Evolutionary conservation across 2,329 filamentous ascomycete genomes (phyloP), one percentile per base, ranked within the genome.

Genomic region (Colletotrichum salicis): DNA sequence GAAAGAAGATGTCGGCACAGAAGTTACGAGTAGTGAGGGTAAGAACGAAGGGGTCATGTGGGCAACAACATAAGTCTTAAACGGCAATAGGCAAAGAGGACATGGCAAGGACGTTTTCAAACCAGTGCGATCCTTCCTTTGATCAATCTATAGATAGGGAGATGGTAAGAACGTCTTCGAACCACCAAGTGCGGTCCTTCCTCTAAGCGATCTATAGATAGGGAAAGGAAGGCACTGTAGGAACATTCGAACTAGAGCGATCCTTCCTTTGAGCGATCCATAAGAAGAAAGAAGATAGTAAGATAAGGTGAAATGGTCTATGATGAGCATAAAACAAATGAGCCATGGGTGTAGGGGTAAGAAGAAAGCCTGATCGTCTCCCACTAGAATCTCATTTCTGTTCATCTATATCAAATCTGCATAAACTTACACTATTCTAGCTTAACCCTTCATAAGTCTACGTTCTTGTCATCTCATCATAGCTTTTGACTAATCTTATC

Each of bases 401-500:
- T 48, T 22, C 7, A 48, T 48, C 41, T 48, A n/a, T 48, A 19
- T 48, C 8, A 48, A 19, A 11, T 48, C 41, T 48, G 22, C 22
- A n/a, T 22, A 48, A n/a, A 19, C 41, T 22, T 48, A 48, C 41
- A 48, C 8, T n/a, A 7, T 4, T 48, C 41, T 48, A 48, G 22
- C 8, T 2, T 8, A 22, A 8, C 19, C 41, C 15, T 48, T 22
- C 41, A n/a, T 48, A 48, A 48, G 19, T 22, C 41, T 48, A 11
- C 8, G 15, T 19, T 48, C 4, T 35, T 48, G n/a, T n/a, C 41
- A 48, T 48, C 41, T 48, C 41, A 22, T 48, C 3, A 63, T 11
- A 63, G 48, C 60, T 54, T 52, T 1, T 69, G 55, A 80, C 22
- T 37, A 31, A 81, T 57, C 73, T 77, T 81, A 22, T 67, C 74